A percentile compares a stretch with the other conserved stretches of the same genome.
Conservation (phyloP, 2,329 filamentous ascomycete species). For the Cercospora zeae-maydis region DNA sequence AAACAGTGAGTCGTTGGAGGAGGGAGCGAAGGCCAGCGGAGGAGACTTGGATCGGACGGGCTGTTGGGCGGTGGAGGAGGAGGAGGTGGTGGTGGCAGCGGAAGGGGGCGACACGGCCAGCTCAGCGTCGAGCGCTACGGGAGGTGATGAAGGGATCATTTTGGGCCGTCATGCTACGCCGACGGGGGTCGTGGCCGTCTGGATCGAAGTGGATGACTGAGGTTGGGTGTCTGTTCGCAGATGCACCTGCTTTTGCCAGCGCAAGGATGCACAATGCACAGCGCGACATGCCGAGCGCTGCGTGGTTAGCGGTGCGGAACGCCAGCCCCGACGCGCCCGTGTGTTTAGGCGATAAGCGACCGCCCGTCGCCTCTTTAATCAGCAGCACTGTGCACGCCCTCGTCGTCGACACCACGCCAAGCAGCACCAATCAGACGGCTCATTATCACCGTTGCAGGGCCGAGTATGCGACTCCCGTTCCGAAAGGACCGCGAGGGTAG, state of each 20-base stretch:
- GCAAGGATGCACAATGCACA: not conserved
- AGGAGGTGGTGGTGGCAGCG: not conserved
- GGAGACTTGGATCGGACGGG: slow-evolving; percentile 31
- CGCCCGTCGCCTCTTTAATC: not conserved
- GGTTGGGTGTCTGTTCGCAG: not conserved
- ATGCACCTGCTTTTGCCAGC: not conserved
- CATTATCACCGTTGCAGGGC: not conserved
- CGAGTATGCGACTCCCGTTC: not conserved
- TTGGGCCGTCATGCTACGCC: slow-evolving; percentile 1
- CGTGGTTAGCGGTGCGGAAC: not conserved
- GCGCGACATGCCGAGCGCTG: not conserved
- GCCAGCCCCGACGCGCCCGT: not conserved
- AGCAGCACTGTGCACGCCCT: too few species aligned
- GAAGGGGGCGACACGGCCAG: not conserved
- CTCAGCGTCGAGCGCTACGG: not conserved
- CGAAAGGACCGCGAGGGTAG: not conserved
- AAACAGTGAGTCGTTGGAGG: slow-evolving; percentile 36
- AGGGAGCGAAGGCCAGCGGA: slow-evolving; percentile 36
- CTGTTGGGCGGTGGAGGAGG: slow-evolving; percentile 8
- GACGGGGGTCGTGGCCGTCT: not conserved
- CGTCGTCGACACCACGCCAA: too few species aligned
- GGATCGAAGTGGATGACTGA: not conserved
- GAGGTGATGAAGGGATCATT: slow-evolving; percentile 6
- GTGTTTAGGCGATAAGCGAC: not conserved
- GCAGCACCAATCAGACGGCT: too few species aligned